phyloP scores from a whole-genome alignment of 2,329 filamentous ascomycete genomes.

The Fusarium sp. region DNA sequence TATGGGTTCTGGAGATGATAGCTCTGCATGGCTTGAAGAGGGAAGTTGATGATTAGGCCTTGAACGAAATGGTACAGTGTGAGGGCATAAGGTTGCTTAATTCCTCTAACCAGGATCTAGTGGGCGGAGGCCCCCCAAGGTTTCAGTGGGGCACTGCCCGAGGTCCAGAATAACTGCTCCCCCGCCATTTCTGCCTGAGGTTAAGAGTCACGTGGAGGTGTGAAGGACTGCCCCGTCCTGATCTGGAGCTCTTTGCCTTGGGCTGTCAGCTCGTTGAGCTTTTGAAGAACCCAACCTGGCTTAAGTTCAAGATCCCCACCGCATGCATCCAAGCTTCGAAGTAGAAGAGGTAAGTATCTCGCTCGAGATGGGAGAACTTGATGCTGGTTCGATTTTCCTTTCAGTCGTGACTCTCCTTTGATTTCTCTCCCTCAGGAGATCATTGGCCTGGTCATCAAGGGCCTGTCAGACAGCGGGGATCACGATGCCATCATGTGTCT shows the following conservation, averaged over 20 bases:
- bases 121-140: no score
- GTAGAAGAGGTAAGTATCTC: conserved; percentile 5
- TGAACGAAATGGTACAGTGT: no score
- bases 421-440: conserved; percentile 18
- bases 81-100: no score
- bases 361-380: not conserved
- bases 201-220: no score
- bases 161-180: no score
- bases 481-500: conserved; percentile 10
- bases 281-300: conserved; percentile 3
- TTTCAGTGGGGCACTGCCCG: no score
- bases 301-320: not conserved
- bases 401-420: not conserved
- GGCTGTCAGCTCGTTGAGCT: conserved; percentile 15
- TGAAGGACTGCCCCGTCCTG: no score
- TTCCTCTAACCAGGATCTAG: no score
- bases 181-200: no score
- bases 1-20: no score
- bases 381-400: not conserved
- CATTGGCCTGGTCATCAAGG: conserved; percentile 2
- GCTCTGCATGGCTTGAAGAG: no score
- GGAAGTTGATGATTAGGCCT: no score
- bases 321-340: not conserved
- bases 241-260: not conserved
- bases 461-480: not conserved